Evolutionary conservation across 768 basidiomycete genomes (phyloP).

Genomic region (Leccinum rimulosum): DNA sequence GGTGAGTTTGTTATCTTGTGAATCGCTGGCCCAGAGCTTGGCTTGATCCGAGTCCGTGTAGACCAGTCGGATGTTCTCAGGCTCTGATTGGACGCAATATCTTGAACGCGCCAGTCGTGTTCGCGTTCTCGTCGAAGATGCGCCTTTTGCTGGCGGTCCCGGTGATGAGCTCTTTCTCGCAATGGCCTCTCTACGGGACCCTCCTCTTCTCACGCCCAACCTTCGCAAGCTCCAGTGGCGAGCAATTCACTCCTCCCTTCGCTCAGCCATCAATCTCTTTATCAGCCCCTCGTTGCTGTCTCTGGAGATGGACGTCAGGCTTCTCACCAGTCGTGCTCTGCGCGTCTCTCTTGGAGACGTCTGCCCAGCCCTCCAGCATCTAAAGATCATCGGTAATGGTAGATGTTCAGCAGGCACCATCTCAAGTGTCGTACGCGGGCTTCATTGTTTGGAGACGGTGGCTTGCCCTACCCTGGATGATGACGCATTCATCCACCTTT

Average conservation of each 20-base stretch:
- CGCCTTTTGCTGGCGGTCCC: not conserved
- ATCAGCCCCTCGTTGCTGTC: conserved; percentile 19
- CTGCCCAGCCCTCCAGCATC: conserved; percentile 17
- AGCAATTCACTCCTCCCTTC: not conserved
- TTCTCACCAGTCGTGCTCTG: conserved; percentile 10
- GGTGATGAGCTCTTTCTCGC: conserved; percentile 12
- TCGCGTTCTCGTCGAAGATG: conserved; percentile 11
- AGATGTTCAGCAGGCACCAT: conserved; percentile 12
- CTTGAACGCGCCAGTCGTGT: conserved; percentile 17
- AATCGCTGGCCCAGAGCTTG: not conserved
- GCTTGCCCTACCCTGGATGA: conserved; percentile 21
- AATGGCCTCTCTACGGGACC: conserved; percentile 16
- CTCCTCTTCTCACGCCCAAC: conserved; percentile 22
- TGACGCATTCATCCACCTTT: conserved; percentile 23
- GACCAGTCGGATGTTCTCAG: conserved; percentile 20
- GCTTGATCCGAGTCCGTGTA: not conserved
- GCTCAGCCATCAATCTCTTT: conserved; percentile 20
- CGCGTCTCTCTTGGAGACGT: conserved; percentile 11
- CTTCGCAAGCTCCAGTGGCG: conserved; percentile 23
- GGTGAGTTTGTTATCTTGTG: conserved; percentile 9
- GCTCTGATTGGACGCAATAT: conserved; percentile 18
- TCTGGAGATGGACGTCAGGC: conserved; percentile 24
- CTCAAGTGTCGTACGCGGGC: conserved; percentile 13
- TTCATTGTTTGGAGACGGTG: conserved; percentile 15
- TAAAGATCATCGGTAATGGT: conserved; percentile 24